A percentile compares a stretch with the other conserved stretches of the same genome.
phyloP scores from a whole-genome alignment of 345 rosid species.

The Salix viminalis region DNA sequence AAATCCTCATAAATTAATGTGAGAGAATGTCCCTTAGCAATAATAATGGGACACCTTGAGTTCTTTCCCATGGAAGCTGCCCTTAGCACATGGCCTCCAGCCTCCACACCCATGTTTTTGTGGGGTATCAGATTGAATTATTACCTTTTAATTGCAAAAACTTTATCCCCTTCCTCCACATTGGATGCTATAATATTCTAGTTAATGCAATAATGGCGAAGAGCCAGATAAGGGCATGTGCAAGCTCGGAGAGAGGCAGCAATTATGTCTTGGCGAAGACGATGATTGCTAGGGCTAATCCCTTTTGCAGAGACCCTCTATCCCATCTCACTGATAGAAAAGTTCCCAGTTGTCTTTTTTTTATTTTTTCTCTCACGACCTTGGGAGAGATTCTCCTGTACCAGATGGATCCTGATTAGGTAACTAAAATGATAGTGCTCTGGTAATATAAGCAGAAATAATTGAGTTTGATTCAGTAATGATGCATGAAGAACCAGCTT shows the following conservation, averaged over 20 bases:
- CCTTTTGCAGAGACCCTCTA: not conserved
- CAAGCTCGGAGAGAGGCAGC: constrained; percentile 5
- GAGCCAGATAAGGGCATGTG: constrained; percentile 43
- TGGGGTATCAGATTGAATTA: constrained; percentile 26
- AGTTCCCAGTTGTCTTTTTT: constrained; percentile 37
- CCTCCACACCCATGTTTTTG: constrained; percentile 24
- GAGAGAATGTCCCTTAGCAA: constrained; percentile 19
- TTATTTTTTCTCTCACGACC: not conserved
- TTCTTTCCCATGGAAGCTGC: constrained; percentile 4
- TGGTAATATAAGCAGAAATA: not conserved
- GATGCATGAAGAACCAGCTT: not conserved
- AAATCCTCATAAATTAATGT: not conserved
- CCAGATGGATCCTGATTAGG: constrained; percentile 12
- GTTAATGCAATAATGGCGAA: constrained; percentile 16
- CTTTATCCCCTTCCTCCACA: not conserved
- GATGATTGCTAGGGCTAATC: constrained; percentile 21
- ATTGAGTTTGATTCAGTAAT: not conserved
- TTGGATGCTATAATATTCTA: not conserved
- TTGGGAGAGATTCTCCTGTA: constrained; percentile 23
- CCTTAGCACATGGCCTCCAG: constrained; percentile 54
- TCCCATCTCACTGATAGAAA: constrained; percentile 13
- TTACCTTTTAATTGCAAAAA: constrained; percentile 20
- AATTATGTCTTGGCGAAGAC: constrained; percentile 19
- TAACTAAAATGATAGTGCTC: not conserved
- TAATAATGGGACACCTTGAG: constrained; percentile 9